Percentiles rank a stretch among this genome's conserved stretches.
Conservation (phyloP, 371 early-diverging fungal species). For the Rhizopus delemar region DNA sequence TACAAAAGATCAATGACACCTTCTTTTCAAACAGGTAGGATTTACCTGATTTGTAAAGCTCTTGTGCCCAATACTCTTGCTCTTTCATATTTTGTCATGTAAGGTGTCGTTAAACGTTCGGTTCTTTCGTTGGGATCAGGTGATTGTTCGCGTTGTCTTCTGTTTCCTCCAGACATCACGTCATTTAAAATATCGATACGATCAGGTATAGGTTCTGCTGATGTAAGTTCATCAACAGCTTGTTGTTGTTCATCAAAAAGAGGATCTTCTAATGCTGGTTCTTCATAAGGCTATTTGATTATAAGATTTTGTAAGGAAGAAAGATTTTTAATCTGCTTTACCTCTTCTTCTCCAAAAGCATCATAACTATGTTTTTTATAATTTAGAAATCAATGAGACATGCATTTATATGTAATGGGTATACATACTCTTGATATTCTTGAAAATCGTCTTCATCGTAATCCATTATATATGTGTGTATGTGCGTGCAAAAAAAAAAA, state of each 20-base stretch:
- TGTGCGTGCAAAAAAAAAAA: slow-evolving; percentile 9
- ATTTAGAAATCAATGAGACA: not conserved
- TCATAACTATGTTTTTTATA: slow-evolving; percentile 15
- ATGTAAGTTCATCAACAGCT: not conserved
- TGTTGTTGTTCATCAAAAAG: slow-evolving; percentile 4
- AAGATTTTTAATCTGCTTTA: not conserved
- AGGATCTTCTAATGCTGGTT: slow-evolving; percentile 14
- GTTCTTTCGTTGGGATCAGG: slow-evolving; percentile 35
- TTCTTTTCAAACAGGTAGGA: not conserved
- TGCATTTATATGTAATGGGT: not conserved
- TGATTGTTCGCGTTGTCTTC: slow-evolving; percentile 3
- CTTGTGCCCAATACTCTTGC: slow-evolving; percentile 93
- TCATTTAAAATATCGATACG: slow-evolving; percentile 39
- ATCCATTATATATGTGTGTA: slow-evolving; percentile 17
- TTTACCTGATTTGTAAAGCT: slow-evolving; percentile 74
- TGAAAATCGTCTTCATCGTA: slow-evolving; percentile 35
- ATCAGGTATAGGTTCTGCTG: slow-evolving; percentile 5
- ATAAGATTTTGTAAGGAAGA: not conserved
- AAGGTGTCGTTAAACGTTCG: slow-evolving; percentile 88
- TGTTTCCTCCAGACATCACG: slow-evolving; percentile 21
- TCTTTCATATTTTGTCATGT: slow-evolving; percentile 98
- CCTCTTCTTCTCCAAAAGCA: slow-evolving; percentile 26
- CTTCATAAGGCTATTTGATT: slow-evolving; percentile 3
- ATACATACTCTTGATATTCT: slow-evolving; percentile 26
- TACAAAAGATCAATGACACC: slow-evolving; percentile 23